Conservation (phyloP, 495 filamentous ascomycete genomes). For the Aspergillus cavernicola region DNA sequence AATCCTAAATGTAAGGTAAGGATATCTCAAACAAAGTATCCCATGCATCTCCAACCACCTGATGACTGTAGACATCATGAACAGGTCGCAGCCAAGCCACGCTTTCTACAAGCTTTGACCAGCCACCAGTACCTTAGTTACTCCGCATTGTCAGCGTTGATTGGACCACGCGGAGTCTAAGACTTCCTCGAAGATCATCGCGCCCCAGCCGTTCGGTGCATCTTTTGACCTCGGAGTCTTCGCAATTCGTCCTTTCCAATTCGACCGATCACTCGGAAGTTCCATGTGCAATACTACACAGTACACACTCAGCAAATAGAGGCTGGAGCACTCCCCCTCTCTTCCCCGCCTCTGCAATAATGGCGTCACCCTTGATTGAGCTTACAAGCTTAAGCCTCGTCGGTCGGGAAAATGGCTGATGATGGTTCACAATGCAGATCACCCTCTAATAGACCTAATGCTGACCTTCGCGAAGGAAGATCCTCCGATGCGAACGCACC, state of each 20-base stretch:
- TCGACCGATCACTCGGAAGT: not conserved
- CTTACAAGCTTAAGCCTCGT: no score
- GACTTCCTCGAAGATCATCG: constrained; percentile 1
- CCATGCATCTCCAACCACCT: constrained; percentile 8
- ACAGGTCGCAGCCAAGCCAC: not conserved
- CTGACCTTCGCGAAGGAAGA: constrained; percentile 11
- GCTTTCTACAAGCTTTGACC: constrained; percentile 13
- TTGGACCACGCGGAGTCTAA: constrained; percentile 5
- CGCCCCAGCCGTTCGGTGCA: not conserved
- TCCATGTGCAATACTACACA: not conserved
- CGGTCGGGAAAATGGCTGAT: constrained; percentile 2
- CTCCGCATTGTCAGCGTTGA: constrained; percentile 8
- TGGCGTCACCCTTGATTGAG: not conserved
- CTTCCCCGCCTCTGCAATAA: constrained; percentile 9
- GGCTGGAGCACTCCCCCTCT: not conserved
- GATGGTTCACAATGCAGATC: constrained; percentile 14
- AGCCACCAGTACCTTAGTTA: constrained; percentile 13
- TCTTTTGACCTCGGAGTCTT: no score
- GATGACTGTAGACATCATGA: not conserved
- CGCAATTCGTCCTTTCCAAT: not conserved
- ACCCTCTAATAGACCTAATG: constrained; percentile 13
- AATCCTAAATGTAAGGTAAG: not conserved
- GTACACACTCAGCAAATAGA: not conserved
- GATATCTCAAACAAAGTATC: not conserved
- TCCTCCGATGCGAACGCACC: constrained; percentile 13